Base-by-base conservation (phyloP, 139 green algal genomes). In the Chlorella vulgaris region DNA sequence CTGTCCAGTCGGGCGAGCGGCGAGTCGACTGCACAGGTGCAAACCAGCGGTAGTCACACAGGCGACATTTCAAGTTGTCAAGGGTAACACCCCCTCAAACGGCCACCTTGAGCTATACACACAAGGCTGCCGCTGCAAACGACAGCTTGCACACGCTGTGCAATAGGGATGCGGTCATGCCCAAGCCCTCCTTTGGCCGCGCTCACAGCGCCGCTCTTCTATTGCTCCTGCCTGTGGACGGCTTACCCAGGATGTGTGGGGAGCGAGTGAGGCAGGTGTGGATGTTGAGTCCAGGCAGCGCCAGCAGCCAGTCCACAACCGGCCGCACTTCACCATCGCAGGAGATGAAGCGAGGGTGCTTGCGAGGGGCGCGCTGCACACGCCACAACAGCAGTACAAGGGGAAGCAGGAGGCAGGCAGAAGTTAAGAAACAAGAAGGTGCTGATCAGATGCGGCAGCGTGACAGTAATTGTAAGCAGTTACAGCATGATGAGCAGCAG, bases 161-260 rank as follows among this genome's bases (percentile, higher is more conserved):
- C n/a, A n/a, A n/a, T n/a, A n/a, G n/a, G n/a, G n/a, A n/a, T n/a
- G n/a, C n/a, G n/a, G n/a, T n/a, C n/a, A n/a, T n/a, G n/a, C n/a
- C n/a, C n/a, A n/a, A n/a, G n/a, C n/a, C n/a, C n/a, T n/a, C n/a
- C n/a, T n/a, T n/a, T n/a, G n/a, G n/a, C n/a, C n/a, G n/a, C n/a
- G n/a, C n/a, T n/a, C n/a, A n/a, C n/a, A n/a, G n/a, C n/a, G n/a
- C n/a, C n/a, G n/a, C n/a, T n/a, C n/a, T n/a, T n/a, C n/a, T n/a
- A n/a, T n/a, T n/a, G n/a, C n/a, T n/a, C n/a, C n/a, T n/a, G n/a
- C n/a, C n/a, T n/a, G n/a, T n/a, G n/a, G n/a, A 18, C 39, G 33
- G 4, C 71, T n/a, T 53, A 79, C 73, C 73, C 24, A 79, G 73
- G 35, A 79, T 55, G 53, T 53, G 58, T 22, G 73, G 73, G 1